Percentiles rank a stretch among this genome's conserved stretches.
Evolutionary conservation across 2,329 filamentous ascomycete species (phyloP).

Genomic region (Diaporthe amygdali): DNA sequence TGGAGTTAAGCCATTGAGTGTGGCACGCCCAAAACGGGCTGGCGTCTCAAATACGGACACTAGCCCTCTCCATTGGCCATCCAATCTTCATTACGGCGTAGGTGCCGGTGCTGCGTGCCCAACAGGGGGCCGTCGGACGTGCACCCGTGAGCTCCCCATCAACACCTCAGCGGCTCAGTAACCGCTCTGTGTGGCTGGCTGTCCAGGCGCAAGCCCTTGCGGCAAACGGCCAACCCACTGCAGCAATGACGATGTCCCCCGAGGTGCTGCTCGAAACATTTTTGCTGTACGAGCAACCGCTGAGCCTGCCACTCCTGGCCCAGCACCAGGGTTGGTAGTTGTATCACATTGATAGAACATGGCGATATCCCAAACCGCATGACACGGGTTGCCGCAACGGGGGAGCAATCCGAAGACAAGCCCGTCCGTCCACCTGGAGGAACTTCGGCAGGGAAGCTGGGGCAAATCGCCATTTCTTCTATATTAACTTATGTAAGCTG

Average conservation of each 20-base stretch:
- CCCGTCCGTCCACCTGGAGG: background rate
- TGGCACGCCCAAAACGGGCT: conserved; percentile 15
- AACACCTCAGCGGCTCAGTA: background rate
- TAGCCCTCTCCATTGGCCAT: conserved; percentile 10
- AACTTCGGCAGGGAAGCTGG: background rate
- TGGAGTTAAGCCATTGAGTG: conserved; percentile 7
- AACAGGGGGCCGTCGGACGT: background rate
- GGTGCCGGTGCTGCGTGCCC: background rate
- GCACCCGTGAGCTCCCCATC: background rate
- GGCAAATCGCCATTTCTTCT: no score
- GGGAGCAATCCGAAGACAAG: background rate
- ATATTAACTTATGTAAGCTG: no score
- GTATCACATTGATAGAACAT: conserved; percentile 5
- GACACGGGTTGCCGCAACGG: background rate
- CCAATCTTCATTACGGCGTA: background rate
- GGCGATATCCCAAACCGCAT: conserved; percentile 7
- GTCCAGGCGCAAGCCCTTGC: background rate
- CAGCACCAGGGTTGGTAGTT: background rate
- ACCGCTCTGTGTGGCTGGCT: background rate
- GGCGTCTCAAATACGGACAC: conserved; percentile 14
- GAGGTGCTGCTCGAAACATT: background rate
- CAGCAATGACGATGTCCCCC: background rate
- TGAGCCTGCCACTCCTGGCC: background rate
- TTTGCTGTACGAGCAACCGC: background rate
- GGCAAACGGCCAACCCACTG: background rate